Conservation (phyloP, 2,329 filamentous ascomycete genomes). For the Aspergillus novoparasiticus region DNA sequence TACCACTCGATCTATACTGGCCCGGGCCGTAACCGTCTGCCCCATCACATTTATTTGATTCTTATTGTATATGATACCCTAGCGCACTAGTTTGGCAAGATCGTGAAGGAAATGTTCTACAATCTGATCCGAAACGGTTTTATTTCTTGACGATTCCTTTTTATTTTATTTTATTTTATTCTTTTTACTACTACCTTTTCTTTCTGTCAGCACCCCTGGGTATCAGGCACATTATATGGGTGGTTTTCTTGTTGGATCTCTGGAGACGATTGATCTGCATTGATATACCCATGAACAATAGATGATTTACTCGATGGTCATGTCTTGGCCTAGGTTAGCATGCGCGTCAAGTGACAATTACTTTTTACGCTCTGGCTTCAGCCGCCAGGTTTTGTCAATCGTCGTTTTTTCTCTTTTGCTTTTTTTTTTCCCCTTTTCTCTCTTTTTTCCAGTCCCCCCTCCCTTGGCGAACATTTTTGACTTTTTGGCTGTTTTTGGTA, state of each 20-base stretch:
- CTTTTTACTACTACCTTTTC: background rate
- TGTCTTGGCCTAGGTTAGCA: background rate
- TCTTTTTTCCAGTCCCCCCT: background rate
- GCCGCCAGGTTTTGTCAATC: background rate
- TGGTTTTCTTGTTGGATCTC: background rate
- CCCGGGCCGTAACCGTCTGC: background rate
- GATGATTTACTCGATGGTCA: background rate
- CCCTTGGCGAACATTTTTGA: background rate
- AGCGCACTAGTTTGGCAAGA: constrained; percentile 12
- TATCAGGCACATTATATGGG: constrained; percentile 4
- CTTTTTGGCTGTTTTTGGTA: background rate
- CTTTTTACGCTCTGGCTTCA: background rate
- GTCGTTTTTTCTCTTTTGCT: too few species aligned
- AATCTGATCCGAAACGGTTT: background rate
- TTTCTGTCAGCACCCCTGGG: background rate
- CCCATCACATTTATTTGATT: background rate
- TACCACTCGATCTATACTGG: background rate
- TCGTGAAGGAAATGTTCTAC: constrained; percentile 9
- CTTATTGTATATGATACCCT: constrained; percentile 14
- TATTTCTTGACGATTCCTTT: background rate
- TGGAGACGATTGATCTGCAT: background rate
- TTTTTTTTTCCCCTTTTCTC: too few species aligned
- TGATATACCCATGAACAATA: constrained; percentile 1
- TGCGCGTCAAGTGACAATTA: background rate
- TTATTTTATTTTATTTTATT: background rate